Percentiles rank a stretch among this genome's conserved stretches.
Conservation (phyloP, 2,329 filamentous ascomycete genomes). For the Mycosphaerella sp. region DNA sequence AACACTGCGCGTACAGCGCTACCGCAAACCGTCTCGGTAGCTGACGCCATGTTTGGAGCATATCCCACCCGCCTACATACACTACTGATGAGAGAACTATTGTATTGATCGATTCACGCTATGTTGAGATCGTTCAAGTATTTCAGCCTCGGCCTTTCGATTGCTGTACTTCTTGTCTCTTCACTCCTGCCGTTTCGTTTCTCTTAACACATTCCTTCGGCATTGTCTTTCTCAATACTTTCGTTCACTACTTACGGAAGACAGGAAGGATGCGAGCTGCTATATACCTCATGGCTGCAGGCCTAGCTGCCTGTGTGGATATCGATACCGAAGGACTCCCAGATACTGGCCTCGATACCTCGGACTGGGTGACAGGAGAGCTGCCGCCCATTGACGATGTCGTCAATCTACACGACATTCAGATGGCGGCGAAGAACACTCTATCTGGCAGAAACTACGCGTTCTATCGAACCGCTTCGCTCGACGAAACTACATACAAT, state of each 20-base stretch:
- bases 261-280: conserved; percentile 1
- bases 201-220: background rate
- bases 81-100: too few relatives aligned
- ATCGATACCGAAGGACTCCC: conserved; percentile 29
- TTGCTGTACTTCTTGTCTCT: background rate
- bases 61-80: too few relatives aligned
- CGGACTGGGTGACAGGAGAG: conserved; percentile 23
- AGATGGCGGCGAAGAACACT: conserved; percentile 39
- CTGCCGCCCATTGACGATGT: conserved; percentile 25
- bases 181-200: background rate
- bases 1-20: too few relatives aligned
- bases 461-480: conserved; percentile 28
- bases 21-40: too few relatives aligned
- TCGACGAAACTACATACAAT: conserved; percentile 30
- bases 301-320: conserved; percentile 13
- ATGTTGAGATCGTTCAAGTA: too few relatives aligned
- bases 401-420: conserved; percentile 27
- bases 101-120: too few relatives aligned
- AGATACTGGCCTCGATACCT: conserved; percentile 28
- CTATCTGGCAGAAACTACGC: conserved; percentile 42
- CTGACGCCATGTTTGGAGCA: too few relatives aligned
- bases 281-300: background rate
- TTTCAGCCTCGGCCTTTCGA: background rate
- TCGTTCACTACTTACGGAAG: too few relatives aligned
- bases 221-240: too few relatives aligned